Percentiles rank a stretch among this genome's conserved stretches.
Conservation (phyloP, 164 flowering plant genomes). For the Annona squamosa region DNA sequence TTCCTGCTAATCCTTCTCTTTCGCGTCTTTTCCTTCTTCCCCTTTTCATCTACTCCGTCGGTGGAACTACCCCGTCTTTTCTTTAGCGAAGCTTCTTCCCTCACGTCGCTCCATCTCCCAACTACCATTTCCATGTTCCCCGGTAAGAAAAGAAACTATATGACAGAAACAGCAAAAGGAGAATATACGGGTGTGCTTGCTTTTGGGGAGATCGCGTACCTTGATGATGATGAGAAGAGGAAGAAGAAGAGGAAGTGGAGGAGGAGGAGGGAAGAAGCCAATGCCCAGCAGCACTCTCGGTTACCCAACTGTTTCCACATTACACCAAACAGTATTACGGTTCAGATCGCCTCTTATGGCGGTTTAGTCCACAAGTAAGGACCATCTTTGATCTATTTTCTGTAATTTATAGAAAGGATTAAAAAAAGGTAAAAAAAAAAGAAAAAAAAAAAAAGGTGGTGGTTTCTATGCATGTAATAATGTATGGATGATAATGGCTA, state of each 20-base stretch:
- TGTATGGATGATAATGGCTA: conserved; percentile 6
- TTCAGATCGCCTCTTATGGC: not conserved
- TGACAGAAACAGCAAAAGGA: not conserved
- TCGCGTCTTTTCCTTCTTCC: not conserved
- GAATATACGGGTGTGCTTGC: not conserved
- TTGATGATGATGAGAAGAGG: not conserved
- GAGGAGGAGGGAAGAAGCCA: conserved; percentile 6
- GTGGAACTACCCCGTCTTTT: conserved; percentile 39
- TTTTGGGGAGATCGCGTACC: not conserved
- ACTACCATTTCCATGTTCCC: not conserved
- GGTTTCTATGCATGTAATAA: conserved; percentile 1
- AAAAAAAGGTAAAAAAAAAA: not conserved
- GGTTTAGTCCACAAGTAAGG: not conserved
- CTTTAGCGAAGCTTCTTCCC: conserved; percentile 40
- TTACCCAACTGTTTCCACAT: conserved; percentile 4
- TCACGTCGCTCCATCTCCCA: conserved; percentile 36
- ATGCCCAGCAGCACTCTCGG: conserved; percentile 6
- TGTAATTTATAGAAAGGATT: not conserved
- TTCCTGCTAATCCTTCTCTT: not conserved
- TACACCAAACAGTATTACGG: conserved; percentile 3
- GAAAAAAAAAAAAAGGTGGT: not conserved
- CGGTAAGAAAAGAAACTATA: not conserved
- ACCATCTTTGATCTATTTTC: not conserved
- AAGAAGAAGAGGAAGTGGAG: not conserved
- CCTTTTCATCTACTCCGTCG: conserved; percentile 8